A percentile compares a stretch with the other conserved stretches of the same genome.
Conservation (phyloP, 352 stramenopile species). For the Thraustotheca clavata region DNA sequence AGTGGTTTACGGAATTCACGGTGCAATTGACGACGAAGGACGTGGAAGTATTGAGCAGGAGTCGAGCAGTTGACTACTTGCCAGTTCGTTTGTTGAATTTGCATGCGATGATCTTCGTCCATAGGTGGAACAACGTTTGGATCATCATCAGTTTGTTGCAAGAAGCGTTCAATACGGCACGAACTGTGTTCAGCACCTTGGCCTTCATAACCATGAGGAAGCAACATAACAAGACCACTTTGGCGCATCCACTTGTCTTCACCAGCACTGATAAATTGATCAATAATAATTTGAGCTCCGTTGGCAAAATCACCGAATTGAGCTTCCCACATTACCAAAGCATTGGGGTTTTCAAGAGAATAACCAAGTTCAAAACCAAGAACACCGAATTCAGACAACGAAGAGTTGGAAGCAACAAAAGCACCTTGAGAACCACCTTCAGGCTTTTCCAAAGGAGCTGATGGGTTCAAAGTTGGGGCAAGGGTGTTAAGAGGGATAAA, state of each 20-base stretch:
- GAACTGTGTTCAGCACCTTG: conserved; percentile 94
- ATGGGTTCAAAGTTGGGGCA: conserved; percentile 45
- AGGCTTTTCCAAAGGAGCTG: conserved; percentile 31
- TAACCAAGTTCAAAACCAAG: conserved; percentile 94
- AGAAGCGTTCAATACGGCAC: conserved; percentile 92
- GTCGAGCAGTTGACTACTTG: conserved; percentile 97
- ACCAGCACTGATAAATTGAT: conserved; percentile 94
- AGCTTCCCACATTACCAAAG: conserved; percentile 90
- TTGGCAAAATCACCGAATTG: conserved; percentile 98
- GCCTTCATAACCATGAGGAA: conserved; percentile 95
- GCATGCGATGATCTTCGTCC: conserved; percentile 89
- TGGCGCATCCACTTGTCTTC: conserved; percentile 97
- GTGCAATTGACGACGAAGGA: conserved; percentile 89
- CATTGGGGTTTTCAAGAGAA: conserved; percentile 94
- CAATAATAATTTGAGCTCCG: conserved; percentile 95
- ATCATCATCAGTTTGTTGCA: conserved; percentile 93
- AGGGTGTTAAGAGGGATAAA: conserved; percentile 92
- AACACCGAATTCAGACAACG: conserved; percentile 93
- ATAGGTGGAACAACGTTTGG: conserved; percentile 90
- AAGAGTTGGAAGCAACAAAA: conserved; percentile 91
- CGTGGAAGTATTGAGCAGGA: conserved; percentile 89
- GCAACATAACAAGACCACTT: conserved; percentile 89
- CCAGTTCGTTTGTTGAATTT: conserved; percentile 97
- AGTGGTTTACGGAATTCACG: conserved; percentile 97
- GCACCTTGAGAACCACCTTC: conserved; percentile 74